Evolutionary conservation across 495 filamentous ascomycete species (phyloP), one percentile per base, ranked within the genome.

Genomic region (Astrothelium subdiscretum): DNA sequence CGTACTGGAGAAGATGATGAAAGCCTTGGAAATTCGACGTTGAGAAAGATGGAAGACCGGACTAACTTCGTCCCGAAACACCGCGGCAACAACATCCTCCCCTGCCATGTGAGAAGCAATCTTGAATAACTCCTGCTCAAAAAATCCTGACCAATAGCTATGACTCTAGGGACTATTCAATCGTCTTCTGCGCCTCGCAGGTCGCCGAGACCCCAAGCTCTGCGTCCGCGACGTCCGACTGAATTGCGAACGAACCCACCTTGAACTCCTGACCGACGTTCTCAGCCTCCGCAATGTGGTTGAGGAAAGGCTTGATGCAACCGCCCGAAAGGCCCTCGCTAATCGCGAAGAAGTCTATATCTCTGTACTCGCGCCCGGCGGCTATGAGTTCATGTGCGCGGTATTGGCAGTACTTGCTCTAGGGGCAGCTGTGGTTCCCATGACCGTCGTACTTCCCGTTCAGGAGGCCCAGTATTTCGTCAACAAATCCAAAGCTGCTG

Each of bases 351-450:
- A 79, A 61, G 74, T 80, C 10, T 79, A 75, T 61, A 73, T 80
- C 62, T 76, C 73, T 1, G 60, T 80, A 3, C 64, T 80, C 20
- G 77, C 76, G 3, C 70, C 77, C 0, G 78, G 78, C 1, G 76
- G 78, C 0, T 80, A 80, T 64, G 78, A 80, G 59, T 80, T 76
- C 35, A 71, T 76, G 0, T 76, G 80, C 10, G 77, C 73, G 0
- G 74, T 79, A 58, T 67, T 79, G 15, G 74, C 77, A 0, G 73
- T 76, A 12, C 67, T 79, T 13, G 76, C 78, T 1, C 32, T 78
- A 0, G 77, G 78, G 1, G 77, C 76, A 1, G 78, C 78, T 0
- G 67, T 69, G 0, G 73, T 75, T 15, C 73, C 73, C 12, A 64
- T 75, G 40, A 68, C 66, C 10, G 69, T 70, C 31, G 70, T 65